phyloP scores from a whole-genome alignment of 306 rosid species.

The Cyamopsis tetragonoloba region DNA sequence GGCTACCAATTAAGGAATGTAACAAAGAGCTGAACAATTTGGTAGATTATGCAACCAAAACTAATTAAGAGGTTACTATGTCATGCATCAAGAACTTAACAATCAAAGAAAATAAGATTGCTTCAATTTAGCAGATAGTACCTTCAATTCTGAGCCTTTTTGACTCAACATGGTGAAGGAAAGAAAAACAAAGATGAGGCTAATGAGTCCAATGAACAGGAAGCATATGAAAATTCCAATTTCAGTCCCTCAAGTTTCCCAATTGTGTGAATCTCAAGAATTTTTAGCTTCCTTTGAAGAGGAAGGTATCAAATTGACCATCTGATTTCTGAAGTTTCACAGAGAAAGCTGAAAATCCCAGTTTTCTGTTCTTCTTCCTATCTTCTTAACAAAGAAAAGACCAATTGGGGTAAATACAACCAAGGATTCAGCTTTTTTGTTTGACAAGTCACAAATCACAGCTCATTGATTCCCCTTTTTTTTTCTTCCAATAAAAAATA shows the following conservation, averaged over 20 bases:
- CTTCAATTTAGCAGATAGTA: conserved; percentile 24
- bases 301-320: conserved; percentile 55
- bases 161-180: conserved; percentile 22
- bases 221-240: conserved; percentile 39
- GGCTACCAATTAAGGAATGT: neutral
- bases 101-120: conserved; percentile 28
- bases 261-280: conserved; percentile 40
- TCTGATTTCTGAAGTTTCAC: conserved; percentile 33
- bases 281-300: conserved; percentile 52
- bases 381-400: conserved; percentile 32
- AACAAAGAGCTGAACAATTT: conserved; percentile 10
- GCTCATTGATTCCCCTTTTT: conserved; percentile 26
- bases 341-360: conserved; percentile 35
- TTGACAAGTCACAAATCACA: conserved; percentile 35
- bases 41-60: conserved; percentile 14
- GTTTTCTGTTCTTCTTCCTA: conserved; percentile 26
- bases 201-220: conserved; percentile 26
- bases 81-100: neutral
- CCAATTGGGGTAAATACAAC: conserved; percentile 19
- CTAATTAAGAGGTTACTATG: neutral
- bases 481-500: conserved; percentile 24
- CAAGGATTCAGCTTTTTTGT: conserved; percentile 25
- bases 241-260: conserved; percentile 40
- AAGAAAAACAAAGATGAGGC: conserved; percentile 31
- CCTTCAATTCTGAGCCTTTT: conserved; percentile 35